phyloP scores from a whole-genome alignment of 164 flowering plant genomes.

The Nelumbo lutea region DNA sequence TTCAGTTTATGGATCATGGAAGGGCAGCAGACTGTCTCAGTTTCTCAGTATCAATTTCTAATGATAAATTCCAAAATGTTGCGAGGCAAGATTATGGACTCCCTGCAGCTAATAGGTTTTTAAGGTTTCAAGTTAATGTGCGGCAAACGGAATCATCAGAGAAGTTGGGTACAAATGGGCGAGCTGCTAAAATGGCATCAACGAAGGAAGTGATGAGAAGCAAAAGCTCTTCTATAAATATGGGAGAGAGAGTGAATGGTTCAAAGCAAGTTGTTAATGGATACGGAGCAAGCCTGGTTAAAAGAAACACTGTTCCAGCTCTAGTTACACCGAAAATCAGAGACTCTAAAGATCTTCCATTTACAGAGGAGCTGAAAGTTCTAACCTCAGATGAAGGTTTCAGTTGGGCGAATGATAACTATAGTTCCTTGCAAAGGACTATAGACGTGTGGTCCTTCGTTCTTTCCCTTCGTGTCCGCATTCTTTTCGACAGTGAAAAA shows the following conservation, averaged over 20 bases:
- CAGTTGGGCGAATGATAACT: constrained; percentile 90
- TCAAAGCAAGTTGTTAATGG: constrained; percentile 22
- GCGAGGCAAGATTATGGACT: constrained; percentile 14
- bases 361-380: constrained; percentile 54
- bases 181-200: constrained; percentile 57
- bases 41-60: constrained; percentile 48
- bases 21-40: constrained; percentile 28
- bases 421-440: constrained; percentile 60
- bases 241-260: constrained; percentile 35
- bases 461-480: constrained; percentile 64
- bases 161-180: constrained; percentile 37
- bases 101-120: constrained; percentile 9
- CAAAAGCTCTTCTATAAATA: constrained; percentile 22
- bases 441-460: constrained; percentile 88
- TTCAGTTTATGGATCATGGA: constrained; percentile 28
- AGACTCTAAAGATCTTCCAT: constrained; percentile 38
- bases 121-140: constrained; percentile 31
- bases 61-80: constrained; percentile 12
- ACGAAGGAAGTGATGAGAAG: constrained; percentile 45
- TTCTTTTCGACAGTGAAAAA: constrained; percentile 76
- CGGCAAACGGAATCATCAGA: constrained; percentile 40
- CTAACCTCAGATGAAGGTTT: constrained; percentile 80
- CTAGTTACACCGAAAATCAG: constrained; percentile 19
- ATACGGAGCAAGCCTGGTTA: constrained; percentile 31
- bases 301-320: constrained; percentile 25